Evolutionary conservation across 1,284 basidiomycete species (phyloP), one percentile per base, ranked within the genome.

Genomic region (Anthracocystis setariae): DNA sequence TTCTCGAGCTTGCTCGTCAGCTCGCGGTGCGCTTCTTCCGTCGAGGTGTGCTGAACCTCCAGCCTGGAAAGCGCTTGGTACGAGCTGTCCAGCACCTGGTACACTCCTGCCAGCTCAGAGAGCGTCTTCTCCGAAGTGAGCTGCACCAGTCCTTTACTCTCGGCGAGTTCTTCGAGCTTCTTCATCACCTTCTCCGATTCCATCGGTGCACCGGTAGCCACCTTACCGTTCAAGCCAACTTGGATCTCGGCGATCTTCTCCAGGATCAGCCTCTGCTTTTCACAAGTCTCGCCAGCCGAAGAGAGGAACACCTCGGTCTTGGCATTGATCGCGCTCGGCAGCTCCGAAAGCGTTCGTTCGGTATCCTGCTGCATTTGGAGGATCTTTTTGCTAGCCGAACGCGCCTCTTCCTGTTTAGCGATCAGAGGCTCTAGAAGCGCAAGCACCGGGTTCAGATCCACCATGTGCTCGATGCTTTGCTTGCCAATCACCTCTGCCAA

Each of bases 261-360:
- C 17, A 62, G 40, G 8, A 59, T 53, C 3, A 55, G 33, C 9
- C 42, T 45, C 51, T 68, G 57, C 40, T 45, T 52, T 39, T 51
- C 51, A 43, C 49, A 53, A 15, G 52, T 35, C 5, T 60, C 53
- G 35, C 47, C 27, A 10, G 67, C 57, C 21, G 55, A 61, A 2
- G 68, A 64, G 3, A 79, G 48, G 50, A 79, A 73, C 43, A 78
- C 67, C 56, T 78, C 76, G 17, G 72, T 68, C 67, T 79, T 79
- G 23, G 75, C 75, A 21, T 74, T 78, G 66, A 79, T 73, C 1
- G 76, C 71, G 1, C 53, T 52, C 2, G 77, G 77, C 12, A 79
- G 48, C 38, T 71, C 73, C 5, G 58, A 51, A 3, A 79, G 47
- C 20, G 65, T 69, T 13, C 55, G 56, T 52, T 78, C 71, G 25